Percentiles rank a stretch among this genome's conserved stretches.
phyloP scores from a whole-genome alignment of 1,139 yeast genomes.

The Nadsonia commutata region DNA sequence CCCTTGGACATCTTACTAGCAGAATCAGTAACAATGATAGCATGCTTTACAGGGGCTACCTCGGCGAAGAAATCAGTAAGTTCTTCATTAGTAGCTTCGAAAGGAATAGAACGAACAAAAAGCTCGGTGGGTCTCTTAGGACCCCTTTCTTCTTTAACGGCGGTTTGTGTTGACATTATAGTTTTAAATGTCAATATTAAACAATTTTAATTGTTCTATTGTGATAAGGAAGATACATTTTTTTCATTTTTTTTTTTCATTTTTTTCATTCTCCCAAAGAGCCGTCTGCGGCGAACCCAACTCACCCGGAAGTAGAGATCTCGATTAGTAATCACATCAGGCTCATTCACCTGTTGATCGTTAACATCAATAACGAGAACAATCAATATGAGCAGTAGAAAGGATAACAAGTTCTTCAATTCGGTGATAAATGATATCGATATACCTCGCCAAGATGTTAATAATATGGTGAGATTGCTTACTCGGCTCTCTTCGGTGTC shows the following conservation, averaged over 20 bases:
- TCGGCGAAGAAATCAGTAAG: slow-evolving; percentile 75
- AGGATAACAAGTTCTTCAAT: not conserved
- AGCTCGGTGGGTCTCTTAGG: slow-evolving; percentile 24
- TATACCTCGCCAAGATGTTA: not conserved
- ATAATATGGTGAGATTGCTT: not conserved
- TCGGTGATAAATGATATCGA: not conserved
- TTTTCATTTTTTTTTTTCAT: not conserved
- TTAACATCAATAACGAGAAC: too few relatives aligned
- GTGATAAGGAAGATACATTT: too few relatives aligned
- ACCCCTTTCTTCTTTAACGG: not conserved
- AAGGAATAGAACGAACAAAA: slow-evolving; percentile 74
- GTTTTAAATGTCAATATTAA: not conserved
- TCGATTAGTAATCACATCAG: too few relatives aligned
- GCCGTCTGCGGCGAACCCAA: too few relatives aligned
- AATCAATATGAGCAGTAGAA: too few relatives aligned
- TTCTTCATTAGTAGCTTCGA: slow-evolving; percentile 66
- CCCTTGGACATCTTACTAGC: slow-evolving; percentile 62
- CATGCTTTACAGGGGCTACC: slow-evolving; percentile 90
- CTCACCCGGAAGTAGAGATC: too few relatives aligned
- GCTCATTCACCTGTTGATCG: too few relatives aligned
- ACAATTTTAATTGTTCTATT: too few relatives aligned
- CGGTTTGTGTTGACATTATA: not conserved
- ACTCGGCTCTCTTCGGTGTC: not conserved
- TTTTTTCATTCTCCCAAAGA: not conserved
- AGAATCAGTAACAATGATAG: slow-evolving; percentile 73